Conservation (phyloP, 202 grass and related monocot genomes). For the Panicum virgatum region DNA sequence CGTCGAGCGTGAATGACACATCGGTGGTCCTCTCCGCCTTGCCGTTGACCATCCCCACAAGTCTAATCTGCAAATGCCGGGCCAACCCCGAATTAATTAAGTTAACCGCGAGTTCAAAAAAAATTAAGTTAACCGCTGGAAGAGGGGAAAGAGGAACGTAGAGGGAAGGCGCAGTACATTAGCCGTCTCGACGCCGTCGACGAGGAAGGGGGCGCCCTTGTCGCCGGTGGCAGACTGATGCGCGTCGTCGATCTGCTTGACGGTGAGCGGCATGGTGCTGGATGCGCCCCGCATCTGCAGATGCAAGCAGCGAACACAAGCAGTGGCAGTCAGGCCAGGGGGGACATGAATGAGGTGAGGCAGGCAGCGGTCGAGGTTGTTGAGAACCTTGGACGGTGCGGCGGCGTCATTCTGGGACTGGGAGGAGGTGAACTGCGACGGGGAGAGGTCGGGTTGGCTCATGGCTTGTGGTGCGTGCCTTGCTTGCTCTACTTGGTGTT, state of each 20-base stretch:
- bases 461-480: constrained; percentile 36
- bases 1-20: constrained; percentile 72
- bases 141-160: neutral
- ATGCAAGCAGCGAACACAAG: neutral
- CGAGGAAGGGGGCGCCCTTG: constrained; percentile 49
- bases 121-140: too few relatives aligned
- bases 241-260: constrained; percentile 81
- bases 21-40: constrained; percentile 70
- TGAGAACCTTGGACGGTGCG: constrained; percentile 32
- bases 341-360: neutral
- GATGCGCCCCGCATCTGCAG: constrained; percentile 59
- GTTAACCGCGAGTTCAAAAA: too few relatives aligned
- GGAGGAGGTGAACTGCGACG: constrained; percentile 64
- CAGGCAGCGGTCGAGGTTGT: neutral
- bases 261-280: constrained; percentile 67
- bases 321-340: neutral
- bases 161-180: constrained; percentile 7
- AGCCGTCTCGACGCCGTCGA: constrained; percentile 46
- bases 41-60: constrained; percentile 65
- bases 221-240: constrained; percentile 62
- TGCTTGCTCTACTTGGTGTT: neutral
- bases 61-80: constrained; percentile 45
- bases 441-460: constrained; percentile 68
- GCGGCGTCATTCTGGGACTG: constrained; percentile 53
- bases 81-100: neutral